phyloP scores from a whole-genome alignment of 2,329 filamentous ascomycete species.

The Xylariaceae sp. region DNA sequence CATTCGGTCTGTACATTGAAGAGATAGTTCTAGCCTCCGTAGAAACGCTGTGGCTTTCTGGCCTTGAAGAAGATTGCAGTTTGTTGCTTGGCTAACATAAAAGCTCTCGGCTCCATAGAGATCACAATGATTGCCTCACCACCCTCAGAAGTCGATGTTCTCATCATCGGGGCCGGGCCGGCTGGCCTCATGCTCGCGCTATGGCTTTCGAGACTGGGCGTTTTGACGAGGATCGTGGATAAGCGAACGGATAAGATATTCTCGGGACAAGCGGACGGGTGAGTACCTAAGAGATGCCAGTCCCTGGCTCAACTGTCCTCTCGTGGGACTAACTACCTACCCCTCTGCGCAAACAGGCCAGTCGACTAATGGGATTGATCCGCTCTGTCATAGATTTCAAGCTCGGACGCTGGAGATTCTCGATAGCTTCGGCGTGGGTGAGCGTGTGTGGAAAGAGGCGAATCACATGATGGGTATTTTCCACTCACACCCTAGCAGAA shows the following conservation, averaged over 20 bases:
- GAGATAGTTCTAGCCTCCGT: too few relatives aligned
- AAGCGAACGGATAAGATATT: conserved; percentile 39
- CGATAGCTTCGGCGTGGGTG: conserved; percentile 64
- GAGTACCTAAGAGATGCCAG: too few relatives aligned
- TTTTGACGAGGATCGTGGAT: conserved; percentile 43
- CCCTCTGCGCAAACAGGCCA: not conserved
- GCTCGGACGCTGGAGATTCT: conserved; percentile 69
- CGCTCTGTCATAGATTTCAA: conserved; percentile 40
- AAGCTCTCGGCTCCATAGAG: too few relatives aligned
- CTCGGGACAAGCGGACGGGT: conserved; percentile 43
- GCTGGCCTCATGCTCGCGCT: conserved; percentile 41
- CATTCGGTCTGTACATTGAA: too few relatives aligned
- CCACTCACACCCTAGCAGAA: not conserved
- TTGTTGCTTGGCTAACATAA: too few relatives aligned
- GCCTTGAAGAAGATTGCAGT: too few relatives aligned
- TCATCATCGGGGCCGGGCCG: conserved; percentile 41
- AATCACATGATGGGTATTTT: conserved; percentile 61
- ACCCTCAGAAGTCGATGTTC: conserved; percentile 24
- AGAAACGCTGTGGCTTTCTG: too few relatives aligned
- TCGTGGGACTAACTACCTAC: too few relatives aligned
- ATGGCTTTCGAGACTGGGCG: conserved; percentile 40
- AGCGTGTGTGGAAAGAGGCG: conserved; percentile 61
- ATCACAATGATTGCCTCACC: not conserved
- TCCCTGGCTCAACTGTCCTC: too few relatives aligned
- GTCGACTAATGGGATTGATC: not conserved